Percentiles rank a stretch among this genome's conserved stretches.
These are phyloP conservation scores for Rhizopogon vesiculosus DNA, from an alignment of 768 basidiomycete species.

Conservation along the genomic window DNA sequence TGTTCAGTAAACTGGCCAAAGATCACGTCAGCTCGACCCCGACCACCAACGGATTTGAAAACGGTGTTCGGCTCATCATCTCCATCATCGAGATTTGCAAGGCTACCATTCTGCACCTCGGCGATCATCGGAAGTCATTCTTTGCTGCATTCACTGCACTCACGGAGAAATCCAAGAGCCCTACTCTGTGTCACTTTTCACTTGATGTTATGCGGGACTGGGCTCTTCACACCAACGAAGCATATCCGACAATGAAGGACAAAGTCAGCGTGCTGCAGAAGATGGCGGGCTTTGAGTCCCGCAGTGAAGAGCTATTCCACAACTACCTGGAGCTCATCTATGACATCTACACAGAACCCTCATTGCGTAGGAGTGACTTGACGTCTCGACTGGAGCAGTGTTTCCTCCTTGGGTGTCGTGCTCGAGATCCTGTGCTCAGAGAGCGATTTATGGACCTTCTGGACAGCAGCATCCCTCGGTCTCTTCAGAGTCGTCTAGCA, in stretches of 20 bases:
- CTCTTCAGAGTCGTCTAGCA: slow-evolving; percentile 74
- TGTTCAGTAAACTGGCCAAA: slow-evolving; percentile 80
- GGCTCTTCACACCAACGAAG: slow-evolving; percentile 83
- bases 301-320: slow-evolving; percentile 74
- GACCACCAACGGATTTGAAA: slow-evolving; percentile 47
- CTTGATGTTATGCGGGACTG: slow-evolving; percentile 84
- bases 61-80: slow-evolving; percentile 59
- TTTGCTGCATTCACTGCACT: slow-evolving; percentile 73
- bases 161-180: slow-evolving; percentile 86
- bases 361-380: slow-evolving; percentile 84
- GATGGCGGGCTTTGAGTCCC: slow-evolving; percentile 80
- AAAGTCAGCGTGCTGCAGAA: slow-evolving; percentile 86
- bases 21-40: slow-evolving; percentile 71
- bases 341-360: slow-evolving; percentile 89
- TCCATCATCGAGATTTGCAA: slow-evolving; percentile 88
- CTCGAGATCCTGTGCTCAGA: slow-evolving; percentile 72
- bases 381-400: slow-evolving; percentile 91
- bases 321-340: slow-evolving; percentile 87
- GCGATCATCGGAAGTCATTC: slow-evolving; percentile 81
- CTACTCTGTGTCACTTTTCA: slow-evolving; percentile 74
- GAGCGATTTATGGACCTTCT: slow-evolving; percentile 87
- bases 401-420: slow-evolving; percentile 88
- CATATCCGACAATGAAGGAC: slow-evolving; percentile 92
- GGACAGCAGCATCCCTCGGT: slow-evolving; percentile 83
- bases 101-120: slow-evolving; percentile 71